Evolutionary conservation across 345 rosid species (phyloP), one percentile per base, ranked within the genome.

Genomic region (Odontarrhena argentea): DNA sequence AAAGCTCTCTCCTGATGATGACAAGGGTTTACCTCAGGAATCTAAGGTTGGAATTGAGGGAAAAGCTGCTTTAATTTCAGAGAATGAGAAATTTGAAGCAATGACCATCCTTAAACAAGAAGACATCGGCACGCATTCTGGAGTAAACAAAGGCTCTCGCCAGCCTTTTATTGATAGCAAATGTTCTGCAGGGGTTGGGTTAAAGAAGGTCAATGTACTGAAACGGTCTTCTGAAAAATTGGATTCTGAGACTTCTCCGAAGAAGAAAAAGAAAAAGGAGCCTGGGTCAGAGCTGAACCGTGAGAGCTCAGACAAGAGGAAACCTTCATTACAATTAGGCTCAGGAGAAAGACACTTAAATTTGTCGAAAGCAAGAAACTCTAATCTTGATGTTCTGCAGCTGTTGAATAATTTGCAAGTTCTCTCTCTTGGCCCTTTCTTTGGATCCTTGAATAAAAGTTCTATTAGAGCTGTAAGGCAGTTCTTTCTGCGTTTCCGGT

Each of bases 401-500:
- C 69, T 89, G 41, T 76, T 92, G 77, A 74, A 60, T 53, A 81
- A 82, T 74, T 79, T 92, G 81, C 87, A 76, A 71, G 78, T 81
- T 56, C 84, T 92, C 48, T 93, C 98, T n/a, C 76, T 87, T 41
- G 79, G 84, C 78, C 92, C 87, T 35, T 84, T 80, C 69, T 77
- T 76, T 73, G 92, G 81, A 37, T 52, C 67, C 34, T 51, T 59
- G 9, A 87, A 80, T 71, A 79, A 82, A 70, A 80, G 72, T 44
- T 66, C 74, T 41, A 78, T 80, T 46, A 45, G 77, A 54, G 63
- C 63, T 63, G 59, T 82, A 48, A 63, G 65, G 79, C 82, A 75
- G 55, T 83, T 82, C 72, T 83, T 92, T 70, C 63, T 86, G 72
- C 87, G 72, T 25, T 92, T 80, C 68, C 87, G 96, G 34, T 75